A percentile compares a stretch with the other conserved stretches of the same genome.
phyloP scores from a whole-genome alignment of 371 early-diverging fungal genomes.

The Saksenaea vasiformis region DNA sequence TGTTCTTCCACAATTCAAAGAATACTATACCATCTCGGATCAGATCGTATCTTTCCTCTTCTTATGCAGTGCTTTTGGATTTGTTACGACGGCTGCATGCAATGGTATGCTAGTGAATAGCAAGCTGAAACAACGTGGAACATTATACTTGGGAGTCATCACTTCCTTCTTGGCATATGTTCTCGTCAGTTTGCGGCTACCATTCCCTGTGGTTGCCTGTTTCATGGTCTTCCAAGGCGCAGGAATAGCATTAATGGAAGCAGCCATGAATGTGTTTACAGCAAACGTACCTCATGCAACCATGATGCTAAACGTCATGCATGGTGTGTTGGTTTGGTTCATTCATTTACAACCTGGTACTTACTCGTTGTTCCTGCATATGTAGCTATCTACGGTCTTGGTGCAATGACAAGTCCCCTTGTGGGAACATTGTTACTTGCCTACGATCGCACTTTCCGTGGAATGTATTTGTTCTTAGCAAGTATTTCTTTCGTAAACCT shows the following conservation, averaged over 20 bases:
- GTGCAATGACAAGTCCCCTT: conserved; percentile 36
- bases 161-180: conserved; percentile 17
- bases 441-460: conserved; percentile 27
- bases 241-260: conserved; percentile 14
- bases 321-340: conserved; percentile 24
- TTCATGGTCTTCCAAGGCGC: neutral
- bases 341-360: neutral
- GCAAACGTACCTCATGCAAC: conserved; percentile 38
- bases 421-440: conserved; percentile 25
- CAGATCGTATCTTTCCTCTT: conserved; percentile 31
- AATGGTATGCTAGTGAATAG: conserved; percentile 31
- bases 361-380: neutral
- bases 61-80: conserved; percentile 32
- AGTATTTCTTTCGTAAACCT: conserved; percentile 18
- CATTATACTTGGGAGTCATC: conserved; percentile 20
- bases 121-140: conserved; percentile 18
- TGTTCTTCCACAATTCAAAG: conserved; percentile 29
- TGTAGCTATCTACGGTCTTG: conserved; percentile 36
- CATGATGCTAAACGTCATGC: conserved; percentile 31
- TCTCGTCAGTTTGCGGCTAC: conserved; percentile 7
- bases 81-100: conserved; percentile 21
- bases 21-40: conserved; percentile 29
- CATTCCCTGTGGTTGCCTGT: neutral
- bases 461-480: conserved; percentile 27
- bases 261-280: conserved; percentile 32